Evolutionary conservation across 805 yeast species (phyloP).

Genomic region (Yamadazyma kitorensis): DNA sequence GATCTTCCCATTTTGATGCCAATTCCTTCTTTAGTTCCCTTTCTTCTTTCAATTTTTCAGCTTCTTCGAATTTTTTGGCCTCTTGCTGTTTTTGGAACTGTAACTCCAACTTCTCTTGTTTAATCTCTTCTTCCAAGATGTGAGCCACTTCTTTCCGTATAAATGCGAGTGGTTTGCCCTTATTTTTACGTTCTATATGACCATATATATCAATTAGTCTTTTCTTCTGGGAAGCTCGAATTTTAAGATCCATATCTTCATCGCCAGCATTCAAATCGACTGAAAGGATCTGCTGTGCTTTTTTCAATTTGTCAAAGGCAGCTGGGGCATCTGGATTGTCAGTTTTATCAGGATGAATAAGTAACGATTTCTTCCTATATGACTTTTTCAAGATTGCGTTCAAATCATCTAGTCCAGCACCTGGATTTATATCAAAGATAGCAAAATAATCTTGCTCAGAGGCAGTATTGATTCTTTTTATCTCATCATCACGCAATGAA

Average conservation of each 20-base stretch:
- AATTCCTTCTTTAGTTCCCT: conserved; percentile 40
- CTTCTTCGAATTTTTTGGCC: conserved; percentile 22
- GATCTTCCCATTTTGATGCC: conserved; percentile 58
- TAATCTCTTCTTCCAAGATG: conserved; percentile 39
- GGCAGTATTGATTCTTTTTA: conserved; percentile 48
- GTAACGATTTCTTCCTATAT: conserved; percentile 57
- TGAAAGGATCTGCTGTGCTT: conserved; percentile 44
- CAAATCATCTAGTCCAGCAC: conserved; percentile 17
- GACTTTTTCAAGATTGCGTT: conserved; percentile 40
- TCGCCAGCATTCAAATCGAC: conserved; percentile 11
- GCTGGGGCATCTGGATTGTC: conserved; percentile 54
- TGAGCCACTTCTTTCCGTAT: conserved; percentile 41
- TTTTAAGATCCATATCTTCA: conserved; percentile 9
- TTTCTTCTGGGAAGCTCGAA: conserved; percentile 16
- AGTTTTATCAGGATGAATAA: conserved; percentile 70
- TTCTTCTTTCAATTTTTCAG: conserved; percentile 34
- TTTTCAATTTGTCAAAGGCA: conserved; percentile 60
- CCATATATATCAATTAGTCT: conserved; percentile 29
- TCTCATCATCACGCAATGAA: conserved; percentile 47
- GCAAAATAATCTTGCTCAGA: conserved; percentile 54
- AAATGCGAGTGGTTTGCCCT: conserved; percentile 3
- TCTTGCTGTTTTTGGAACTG: conserved; percentile 24
- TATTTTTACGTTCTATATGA: conserved; percentile 11
- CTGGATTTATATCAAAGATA: conserved; percentile 43
- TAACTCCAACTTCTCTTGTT: conserved; percentile 25